Conservation (phyloP, 164 flowering plant genomes). For the Vitis riparia region DNA sequence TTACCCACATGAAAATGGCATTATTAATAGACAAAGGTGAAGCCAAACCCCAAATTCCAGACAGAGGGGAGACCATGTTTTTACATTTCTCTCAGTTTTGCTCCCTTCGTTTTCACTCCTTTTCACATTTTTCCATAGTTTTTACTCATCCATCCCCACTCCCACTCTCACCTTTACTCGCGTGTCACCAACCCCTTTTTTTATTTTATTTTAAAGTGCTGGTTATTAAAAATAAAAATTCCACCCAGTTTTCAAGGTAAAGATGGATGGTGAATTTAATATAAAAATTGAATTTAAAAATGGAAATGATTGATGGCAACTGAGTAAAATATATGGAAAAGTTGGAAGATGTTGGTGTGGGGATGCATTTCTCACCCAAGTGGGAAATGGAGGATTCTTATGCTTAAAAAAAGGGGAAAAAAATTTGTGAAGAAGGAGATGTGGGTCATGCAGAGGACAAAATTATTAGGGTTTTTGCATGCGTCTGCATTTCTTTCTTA, state of each 20-base stretch:
- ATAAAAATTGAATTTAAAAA: too few species aligned
- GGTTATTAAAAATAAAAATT: too few species aligned
- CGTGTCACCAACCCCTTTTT: background rate
- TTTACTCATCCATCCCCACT: background rate
- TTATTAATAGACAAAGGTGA: background rate
- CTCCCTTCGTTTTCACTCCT: conserved; percentile 9
- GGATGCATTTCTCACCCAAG: too few species aligned
- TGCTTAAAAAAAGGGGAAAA: background rate
- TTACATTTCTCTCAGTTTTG: conserved; percentile 12
- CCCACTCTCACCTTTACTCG: too few species aligned
- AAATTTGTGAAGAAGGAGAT: background rate
- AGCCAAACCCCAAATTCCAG: conserved; percentile 22
- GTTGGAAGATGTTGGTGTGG: too few species aligned
- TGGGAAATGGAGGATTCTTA: background rate
- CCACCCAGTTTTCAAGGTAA: too few species aligned
- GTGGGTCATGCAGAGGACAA: conserved; percentile 1
- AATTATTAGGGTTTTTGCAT: conserved; percentile 6
- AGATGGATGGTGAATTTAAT: too few species aligned
- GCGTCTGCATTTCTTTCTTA: background rate
- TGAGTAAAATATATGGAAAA: too few species aligned
- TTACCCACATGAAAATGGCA: too few species aligned
- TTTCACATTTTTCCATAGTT: background rate
- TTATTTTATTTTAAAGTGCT: background rate
- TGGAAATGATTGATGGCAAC: too few species aligned
- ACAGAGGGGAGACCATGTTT: conserved; percentile 17